A percentile compares a stretch with the other conserved stretches of the same genome.
Conservation (phyloP, 2,329 filamentous ascomycete species). For the Daldinia sp. region DNA sequence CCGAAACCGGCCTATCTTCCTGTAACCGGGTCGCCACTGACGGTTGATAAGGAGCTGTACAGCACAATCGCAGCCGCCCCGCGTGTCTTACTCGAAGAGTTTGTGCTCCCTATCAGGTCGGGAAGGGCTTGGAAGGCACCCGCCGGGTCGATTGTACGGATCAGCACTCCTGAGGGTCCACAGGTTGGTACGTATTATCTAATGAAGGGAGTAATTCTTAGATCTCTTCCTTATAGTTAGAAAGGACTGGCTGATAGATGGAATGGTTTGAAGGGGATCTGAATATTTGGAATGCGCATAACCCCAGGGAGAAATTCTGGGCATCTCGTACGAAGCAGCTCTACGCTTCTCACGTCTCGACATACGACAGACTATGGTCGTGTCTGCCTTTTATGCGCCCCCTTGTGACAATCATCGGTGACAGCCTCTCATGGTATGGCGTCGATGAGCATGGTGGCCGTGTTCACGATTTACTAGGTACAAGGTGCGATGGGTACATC, state of each 20-base stretch:
- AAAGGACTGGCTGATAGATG: neutral
- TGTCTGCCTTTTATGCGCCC: conserved; percentile 82
- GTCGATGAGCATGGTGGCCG: conserved; percentile 72
- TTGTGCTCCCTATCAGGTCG: conserved; percentile 78
- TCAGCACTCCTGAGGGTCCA: conserved; percentile 80
- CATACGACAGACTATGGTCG: conserved; percentile 81
- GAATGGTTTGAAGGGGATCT: conserved; percentile 68
- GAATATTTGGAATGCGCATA: conserved; percentile 83
- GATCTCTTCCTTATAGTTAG: neutral
- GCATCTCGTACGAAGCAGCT: conserved; percentile 82
- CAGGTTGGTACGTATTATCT: conserved; percentile 67
- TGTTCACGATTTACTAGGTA: conserved; percentile 84
- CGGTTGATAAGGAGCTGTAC: conserved; percentile 65
- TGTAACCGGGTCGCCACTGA: conserved; percentile 57
- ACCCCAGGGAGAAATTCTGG: conserved; percentile 86
- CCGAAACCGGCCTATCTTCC: conserved; percentile 64
- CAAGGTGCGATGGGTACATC: conserved; percentile 87
- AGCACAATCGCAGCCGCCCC: conserved; percentile 68
- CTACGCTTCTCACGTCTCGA: conserved; percentile 79
- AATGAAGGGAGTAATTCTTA: conserved; percentile 45
- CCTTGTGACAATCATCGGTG: conserved; percentile 75
- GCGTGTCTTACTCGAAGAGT: conserved; percentile 60
- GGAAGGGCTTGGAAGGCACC: conserved; percentile 79
- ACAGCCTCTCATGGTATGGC: conserved; percentile 74
- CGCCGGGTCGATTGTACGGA: conserved; percentile 75